phyloP scores from a whole-genome alignment of 805 yeast species.

The Barnettozyma wickerhamii region DNA sequence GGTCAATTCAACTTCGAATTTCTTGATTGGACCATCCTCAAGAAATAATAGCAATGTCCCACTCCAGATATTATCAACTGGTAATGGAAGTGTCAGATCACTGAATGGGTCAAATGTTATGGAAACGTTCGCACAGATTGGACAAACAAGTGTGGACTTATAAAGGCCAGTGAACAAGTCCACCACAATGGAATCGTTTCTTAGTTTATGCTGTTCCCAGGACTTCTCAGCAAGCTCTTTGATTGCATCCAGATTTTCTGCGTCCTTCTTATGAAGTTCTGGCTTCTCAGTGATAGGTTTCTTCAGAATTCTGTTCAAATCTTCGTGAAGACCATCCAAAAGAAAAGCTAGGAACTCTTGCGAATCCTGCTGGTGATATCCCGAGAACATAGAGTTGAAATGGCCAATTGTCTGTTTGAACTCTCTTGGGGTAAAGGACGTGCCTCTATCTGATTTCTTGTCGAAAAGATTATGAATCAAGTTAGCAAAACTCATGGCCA shows the following conservation, averaged over 20 bases:
- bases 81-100: slow-evolving; percentile 86
- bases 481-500: slow-evolving; percentile 71
- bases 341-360: slow-evolving; percentile 89
- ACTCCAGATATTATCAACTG: slow-evolving; percentile 69
- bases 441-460: slow-evolving; percentile 16
- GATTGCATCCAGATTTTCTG: slow-evolving; percentile 48
- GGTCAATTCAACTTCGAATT: slow-evolving; percentile 67
- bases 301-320: slow-evolving; percentile 71
- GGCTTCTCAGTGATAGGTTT: slow-evolving; percentile 92
- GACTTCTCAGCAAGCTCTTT: slow-evolving; percentile 63
- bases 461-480: slow-evolving; percentile 59
- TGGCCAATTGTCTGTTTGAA: slow-evolving; percentile 78
- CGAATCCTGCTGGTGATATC: slow-evolving; percentile 86
- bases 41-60: slow-evolving; percentile 61
- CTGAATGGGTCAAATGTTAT: slow-evolving; percentile 92
- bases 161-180: slow-evolving; percentile 90
- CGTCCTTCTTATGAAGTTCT: slow-evolving; percentile 61
- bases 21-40: slow-evolving; percentile 43
- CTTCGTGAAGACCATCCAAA: slow-evolving; percentile 88
- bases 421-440: slow-evolving; percentile 49
- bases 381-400: slow-evolving; percentile 72
- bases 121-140: slow-evolving; percentile 72
- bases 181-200: slow-evolving; percentile 81
- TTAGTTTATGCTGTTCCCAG: slow-evolving; percentile 72
- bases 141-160: slow-evolving; percentile 86